Conservation (phyloP, 2,329 filamentous ascomycete species). For the Ceratocystiopsis minuta region DNA sequence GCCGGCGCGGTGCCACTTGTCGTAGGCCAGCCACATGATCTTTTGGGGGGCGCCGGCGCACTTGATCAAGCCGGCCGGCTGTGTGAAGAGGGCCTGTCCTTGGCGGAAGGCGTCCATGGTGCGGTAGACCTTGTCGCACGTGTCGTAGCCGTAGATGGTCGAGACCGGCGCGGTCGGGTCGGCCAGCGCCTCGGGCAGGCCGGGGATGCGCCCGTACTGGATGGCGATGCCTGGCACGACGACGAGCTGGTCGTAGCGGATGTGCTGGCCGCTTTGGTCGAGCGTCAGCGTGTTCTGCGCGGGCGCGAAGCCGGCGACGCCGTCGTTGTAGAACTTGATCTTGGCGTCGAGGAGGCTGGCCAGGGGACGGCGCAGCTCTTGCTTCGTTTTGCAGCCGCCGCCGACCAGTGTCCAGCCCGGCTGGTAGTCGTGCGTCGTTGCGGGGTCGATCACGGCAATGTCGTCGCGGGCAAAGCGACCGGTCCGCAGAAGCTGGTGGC, state of each 20-base stretch:
- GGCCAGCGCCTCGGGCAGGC: conserved; percentile 36
- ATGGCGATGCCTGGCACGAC: conserved; percentile 40
- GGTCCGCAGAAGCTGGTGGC: too few relatives aligned
- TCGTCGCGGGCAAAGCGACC: too few relatives aligned
- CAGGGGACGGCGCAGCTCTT: too few relatives aligned
- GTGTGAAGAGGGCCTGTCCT: conserved; percentile 40
- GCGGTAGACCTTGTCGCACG: conserved; percentile 32
- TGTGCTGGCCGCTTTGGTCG: conserved; percentile 31
- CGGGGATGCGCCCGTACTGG: conserved; percentile 32
- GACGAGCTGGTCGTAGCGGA: conserved; percentile 46
- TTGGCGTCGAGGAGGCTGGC: too few relatives aligned
- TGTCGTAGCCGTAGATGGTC: conserved; percentile 39
- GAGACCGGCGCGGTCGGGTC: conserved; percentile 30
- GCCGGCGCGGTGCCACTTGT: conserved; percentile 37
- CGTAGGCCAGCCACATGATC: conserved; percentile 42
- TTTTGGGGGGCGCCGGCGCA: conserved; percentile 45
- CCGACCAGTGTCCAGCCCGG: too few relatives aligned
- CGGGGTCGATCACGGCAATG: too few relatives aligned
- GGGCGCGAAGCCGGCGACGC: too few relatives aligned
- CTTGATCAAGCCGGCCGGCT: conserved; percentile 39
- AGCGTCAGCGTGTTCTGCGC: conserved; percentile 38
- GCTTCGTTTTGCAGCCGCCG: too few relatives aligned
- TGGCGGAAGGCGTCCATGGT: conserved; percentile 28
- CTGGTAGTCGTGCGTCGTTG: too few relatives aligned
- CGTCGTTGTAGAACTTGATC: too few relatives aligned